Percentiles rank a stretch among this genome's conserved stretches.
These are phyloP conservation scores for Lachnellula hyalina DNA, from an alignment of 2,329 filamentous ascomycete genomes.

Conservation along the genomic window DNA sequence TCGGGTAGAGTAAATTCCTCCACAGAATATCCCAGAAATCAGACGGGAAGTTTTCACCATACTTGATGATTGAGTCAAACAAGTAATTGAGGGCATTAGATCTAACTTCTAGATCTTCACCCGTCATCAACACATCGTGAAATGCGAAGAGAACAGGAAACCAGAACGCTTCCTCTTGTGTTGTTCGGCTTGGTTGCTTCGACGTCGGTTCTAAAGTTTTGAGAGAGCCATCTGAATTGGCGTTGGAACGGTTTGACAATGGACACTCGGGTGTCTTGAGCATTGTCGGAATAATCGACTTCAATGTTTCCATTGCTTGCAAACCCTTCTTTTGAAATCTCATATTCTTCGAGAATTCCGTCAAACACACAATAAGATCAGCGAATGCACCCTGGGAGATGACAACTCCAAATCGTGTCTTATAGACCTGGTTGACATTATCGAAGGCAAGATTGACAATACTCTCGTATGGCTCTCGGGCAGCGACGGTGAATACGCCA, in stretches of 20 bases:
- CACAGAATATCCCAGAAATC: slow-evolving; percentile 99
- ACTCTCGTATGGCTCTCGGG: slow-evolving; percentile 84
- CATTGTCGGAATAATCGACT: slow-evolving; percentile 92
- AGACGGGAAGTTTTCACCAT: slow-evolving; percentile 83
- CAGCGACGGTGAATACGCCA: slow-evolving; percentile 94
- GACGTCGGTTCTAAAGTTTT: slow-evolving; percentile 37
- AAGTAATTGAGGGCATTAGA: slow-evolving; percentile 90
- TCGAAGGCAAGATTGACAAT: slow-evolving; percentile 97
- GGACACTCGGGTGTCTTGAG: slow-evolving; percentile 93
- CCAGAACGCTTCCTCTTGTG: slow-evolving; percentile 96
- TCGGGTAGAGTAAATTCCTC: slow-evolving; percentile 94
- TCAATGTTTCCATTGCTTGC: slow-evolving; percentile 90
- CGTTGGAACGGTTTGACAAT: slow-evolving; percentile 59
- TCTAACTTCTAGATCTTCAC: slow-evolving; percentile 93
- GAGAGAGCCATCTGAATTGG: slow-evolving; percentile 33
- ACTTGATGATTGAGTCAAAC: slow-evolving; percentile 85
- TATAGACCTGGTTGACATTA: slow-evolving; percentile 93
- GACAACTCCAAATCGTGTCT: slow-evolving; percentile 89
- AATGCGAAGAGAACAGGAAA: slow-evolving; percentile 97
- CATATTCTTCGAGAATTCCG: slow-evolving; percentile 97
- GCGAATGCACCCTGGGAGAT: slow-evolving; percentile 96
- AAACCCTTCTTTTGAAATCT: slow-evolving; percentile 98
- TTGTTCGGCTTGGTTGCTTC: slow-evolving; percentile 68
- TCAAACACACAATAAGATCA: slow-evolving; percentile 91
- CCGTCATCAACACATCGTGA: slow-evolving; percentile 98